Base-by-base conservation (phyloP, 2,329 filamentous ascomycete species). In the Trichoderma pleuroti region DNA sequence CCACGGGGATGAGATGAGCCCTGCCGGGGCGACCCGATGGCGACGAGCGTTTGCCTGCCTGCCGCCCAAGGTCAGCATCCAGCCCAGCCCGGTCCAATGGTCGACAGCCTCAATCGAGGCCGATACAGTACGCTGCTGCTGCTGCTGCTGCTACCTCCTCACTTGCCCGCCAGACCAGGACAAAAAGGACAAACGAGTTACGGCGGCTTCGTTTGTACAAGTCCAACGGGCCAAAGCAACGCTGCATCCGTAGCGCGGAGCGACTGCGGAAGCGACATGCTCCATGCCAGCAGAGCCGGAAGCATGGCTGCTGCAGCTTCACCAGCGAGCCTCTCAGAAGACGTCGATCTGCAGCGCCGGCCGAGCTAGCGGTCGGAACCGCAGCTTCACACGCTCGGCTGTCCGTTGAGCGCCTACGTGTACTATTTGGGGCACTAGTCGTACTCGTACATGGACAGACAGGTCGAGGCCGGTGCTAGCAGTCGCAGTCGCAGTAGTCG, bases 301-400 rank as follows among this genome's bases (percentile, higher is more conserved):
- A 30, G 52, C 65, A 49, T 57, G 36, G 28, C 65, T 52, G 64
- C 59, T 52, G 64, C 59, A 57, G 61, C 68, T 59, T 70, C 42
- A 46, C n/a, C 68, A 34, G 59, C 68, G 60, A 57, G 60, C 61
- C 68, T 65, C 61, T 68, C 18, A 28, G 39, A 57, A 65, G 49
- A 21, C 56, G 30, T 70, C 68, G 68, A 70, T 70, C 68, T 70
- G 68, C 68, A 65, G 36, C 68, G 34, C 60, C 52, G 49, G 61
- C 52, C n/a, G 42, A 59, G 68, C 60, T 70, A 70, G 61, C 28
- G 68, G 60, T 60, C 52, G 68, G 61, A 34, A 70, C 67, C 59
- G 56, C 66, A 61, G 66, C 39, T 68, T 52, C 66, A 68, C 24
- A 68, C 24, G 52, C 65, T 68, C 54, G 56, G 56, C 65, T 46